Percentiles rank a stretch among this genome's conserved stretches.
These are phyloP conservation scores for Incumbomyces lentus DNA, from an alignment of 2,329 filamentous ascomycete genomes.

Conservation along the genomic window DNA sequence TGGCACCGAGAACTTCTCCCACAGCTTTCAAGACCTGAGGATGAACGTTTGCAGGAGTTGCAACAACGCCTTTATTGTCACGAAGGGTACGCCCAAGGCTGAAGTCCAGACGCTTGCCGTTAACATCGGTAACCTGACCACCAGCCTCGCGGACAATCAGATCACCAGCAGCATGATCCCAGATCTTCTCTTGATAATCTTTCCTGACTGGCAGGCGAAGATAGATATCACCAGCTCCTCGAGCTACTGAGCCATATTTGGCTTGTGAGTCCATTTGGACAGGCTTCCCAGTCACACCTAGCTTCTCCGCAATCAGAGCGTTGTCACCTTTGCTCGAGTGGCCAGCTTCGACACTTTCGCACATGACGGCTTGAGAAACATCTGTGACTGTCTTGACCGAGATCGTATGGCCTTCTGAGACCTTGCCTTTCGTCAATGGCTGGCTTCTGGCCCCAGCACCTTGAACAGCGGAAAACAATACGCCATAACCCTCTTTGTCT, in stretches of 20 bases:
- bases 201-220: conserved; percentile 74
- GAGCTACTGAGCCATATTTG: conserved; percentile 91
- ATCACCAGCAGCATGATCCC: conserved; percentile 95
- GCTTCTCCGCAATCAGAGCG: conserved; percentile 66
- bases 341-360: conserved; percentile 87
- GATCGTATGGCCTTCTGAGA: conserved; percentile 50
- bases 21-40: conserved; percentile 68
- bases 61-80: conserved; percentile 88
- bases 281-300: conserved; percentile 80
- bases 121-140: conserved; percentile 79
- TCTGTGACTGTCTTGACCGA: conserved; percentile 67
- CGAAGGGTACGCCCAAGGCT: conserved; percentile 72
- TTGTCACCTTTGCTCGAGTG: conserved; percentile 88
- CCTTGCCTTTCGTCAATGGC: conserved; percentile 47
- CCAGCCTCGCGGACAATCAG: conserved; percentile 90
- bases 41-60: conserved; percentile 69
- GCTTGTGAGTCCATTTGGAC: conserved; percentile 97
- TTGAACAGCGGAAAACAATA: conserved; percentile 74
- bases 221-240: conserved; percentile 91
- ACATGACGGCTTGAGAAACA: conserved; percentile 77
- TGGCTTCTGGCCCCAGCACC: conserved; percentile 73
- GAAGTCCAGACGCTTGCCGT: conserved; percentile 79
- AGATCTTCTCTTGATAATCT: conserved; percentile 97
- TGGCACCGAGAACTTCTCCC: conserved; percentile 58
- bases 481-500: conserved; percentile 66